Percentiles rank a stretch among this genome's conserved stretches.
Evolutionary conservation across 768 basidiomycete genomes (phyloP).

Genomic region (Paxillus involutus): DNA sequence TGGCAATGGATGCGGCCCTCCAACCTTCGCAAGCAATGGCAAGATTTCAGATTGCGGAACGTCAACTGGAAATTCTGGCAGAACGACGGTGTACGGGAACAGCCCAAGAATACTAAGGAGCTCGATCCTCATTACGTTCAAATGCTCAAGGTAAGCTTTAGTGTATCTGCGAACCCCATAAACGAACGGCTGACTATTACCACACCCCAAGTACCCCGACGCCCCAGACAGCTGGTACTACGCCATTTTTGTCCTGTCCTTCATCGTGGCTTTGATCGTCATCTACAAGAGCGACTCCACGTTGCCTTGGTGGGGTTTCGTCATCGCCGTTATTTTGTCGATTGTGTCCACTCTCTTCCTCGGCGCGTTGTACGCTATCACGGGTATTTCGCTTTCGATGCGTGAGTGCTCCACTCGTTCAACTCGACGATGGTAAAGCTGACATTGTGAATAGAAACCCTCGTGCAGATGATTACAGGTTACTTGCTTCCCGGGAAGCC

Average conservation of each 20-base stretch:
- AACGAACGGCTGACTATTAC: not conserved
- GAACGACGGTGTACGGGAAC: slow-evolving; percentile 12
- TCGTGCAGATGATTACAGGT: slow-evolving; percentile 38
- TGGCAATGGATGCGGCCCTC: slow-evolving; percentile 48
- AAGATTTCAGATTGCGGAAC: slow-evolving; percentile 20
- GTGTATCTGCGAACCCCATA: slow-evolving; percentile 14
- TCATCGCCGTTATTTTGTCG: slow-evolving; percentile 53
- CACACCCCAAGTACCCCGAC: slow-evolving; percentile 31
- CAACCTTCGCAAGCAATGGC: slow-evolving; percentile 23
- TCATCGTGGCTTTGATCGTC: slow-evolving; percentile 53
- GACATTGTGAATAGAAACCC: slow-evolving; percentile 14
- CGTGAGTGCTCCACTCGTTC: slow-evolving; percentile 14
- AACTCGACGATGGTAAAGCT: not conserved
- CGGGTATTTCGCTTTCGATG: slow-evolving; percentile 26
- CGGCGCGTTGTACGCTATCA: slow-evolving; percentile 53
- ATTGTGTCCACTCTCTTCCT: slow-evolving; percentile 51
- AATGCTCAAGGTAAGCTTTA: slow-evolving; percentile 40
- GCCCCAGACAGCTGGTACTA: slow-evolving; percentile 35
- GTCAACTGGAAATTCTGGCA: slow-evolving; percentile 42
- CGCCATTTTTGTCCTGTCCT: slow-evolving; percentile 24
- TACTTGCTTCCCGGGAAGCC: slow-evolving; percentile 37
- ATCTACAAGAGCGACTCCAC: slow-evolving; percentile 53
- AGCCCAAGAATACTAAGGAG: slow-evolving; percentile 37
- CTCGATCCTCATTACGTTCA: slow-evolving; percentile 57
- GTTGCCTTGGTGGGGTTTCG: slow-evolving; percentile 60